Percentiles rank a stretch among this genome's conserved stretches.
phyloP scores from a whole-genome alignment of 2,329 filamentous ascomycete genomes.

The Aspergillus alliaceus region DNA sequence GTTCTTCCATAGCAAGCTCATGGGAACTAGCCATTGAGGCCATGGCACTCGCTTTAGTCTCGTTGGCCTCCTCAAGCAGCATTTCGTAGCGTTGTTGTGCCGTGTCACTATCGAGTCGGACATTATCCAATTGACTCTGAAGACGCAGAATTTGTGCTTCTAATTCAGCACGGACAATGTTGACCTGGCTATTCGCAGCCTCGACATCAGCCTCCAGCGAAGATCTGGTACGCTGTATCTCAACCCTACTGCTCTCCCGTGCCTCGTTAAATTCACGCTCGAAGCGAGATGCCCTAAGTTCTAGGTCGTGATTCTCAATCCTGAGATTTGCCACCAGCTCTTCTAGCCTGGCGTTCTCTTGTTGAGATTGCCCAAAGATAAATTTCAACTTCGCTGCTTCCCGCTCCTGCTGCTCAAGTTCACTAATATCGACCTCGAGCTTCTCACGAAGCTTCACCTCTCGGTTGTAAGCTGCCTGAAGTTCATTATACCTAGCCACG shows the following conservation, averaged over 20 bases:
- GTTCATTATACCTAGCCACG: conserved; percentile 53
- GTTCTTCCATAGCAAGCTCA: conserved; percentile 56
- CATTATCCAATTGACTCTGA: conserved; percentile 73
- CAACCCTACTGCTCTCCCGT: conserved; percentile 72
- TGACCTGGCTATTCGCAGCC: conserved; percentile 79
- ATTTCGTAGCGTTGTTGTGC: conserved; percentile 79
- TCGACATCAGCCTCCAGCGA: conserved; percentile 81
- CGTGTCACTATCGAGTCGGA: conserved; percentile 77
- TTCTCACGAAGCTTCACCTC: conserved; percentile 65
- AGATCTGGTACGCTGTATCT: conserved; percentile 77
- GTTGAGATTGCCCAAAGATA: conserved; percentile 66
- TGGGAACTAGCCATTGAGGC: conserved; percentile 55
- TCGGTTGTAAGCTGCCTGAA: conserved; percentile 62
- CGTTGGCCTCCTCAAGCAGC: conserved; percentile 76
- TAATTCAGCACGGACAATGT: conserved; percentile 76
- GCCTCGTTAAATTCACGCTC: conserved; percentile 84
- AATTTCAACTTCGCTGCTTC: conserved; percentile 77
- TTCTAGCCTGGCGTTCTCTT: conserved; percentile 64
- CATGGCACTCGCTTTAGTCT: conserved; percentile 63
- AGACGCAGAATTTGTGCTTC: conserved; percentile 75
- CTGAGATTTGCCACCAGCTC: conserved; percentile 52
- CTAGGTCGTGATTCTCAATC: conserved; percentile 65
- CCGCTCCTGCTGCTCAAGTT: conserved; percentile 69
- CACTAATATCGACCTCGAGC: conserved; percentile 59
- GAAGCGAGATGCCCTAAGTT: conserved; percentile 66